Evolutionary conservation across 306 rosid species (phyloP).

Genomic region (Herpetospermum pedunculosum): DNA sequence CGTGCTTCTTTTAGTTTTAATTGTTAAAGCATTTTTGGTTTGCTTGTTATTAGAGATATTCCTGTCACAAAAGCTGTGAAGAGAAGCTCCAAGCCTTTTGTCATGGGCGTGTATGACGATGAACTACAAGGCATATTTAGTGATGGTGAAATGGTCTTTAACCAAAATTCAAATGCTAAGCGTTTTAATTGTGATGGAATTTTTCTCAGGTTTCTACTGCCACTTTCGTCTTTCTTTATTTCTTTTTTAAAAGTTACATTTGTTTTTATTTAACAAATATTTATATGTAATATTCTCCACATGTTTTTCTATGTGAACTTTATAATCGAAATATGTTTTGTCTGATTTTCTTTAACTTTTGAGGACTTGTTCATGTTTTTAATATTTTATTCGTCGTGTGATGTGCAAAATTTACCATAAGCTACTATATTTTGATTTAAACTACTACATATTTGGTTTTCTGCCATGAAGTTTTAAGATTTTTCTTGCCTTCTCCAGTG

Average conservation of each 20-base stretch:
- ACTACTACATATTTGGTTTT: neutral
- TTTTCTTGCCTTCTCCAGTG: slow-evolving; percentile 27
- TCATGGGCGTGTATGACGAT: slow-evolving; percentile 45
- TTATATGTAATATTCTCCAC: neutral
- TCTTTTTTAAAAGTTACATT: neutral
- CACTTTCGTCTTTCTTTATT: neutral
- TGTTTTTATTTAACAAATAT: neutral
- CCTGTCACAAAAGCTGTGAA: slow-evolving; percentile 16
- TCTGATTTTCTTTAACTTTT: neutral
- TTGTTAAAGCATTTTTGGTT: slow-evolving; percentile 4
- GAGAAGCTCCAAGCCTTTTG: slow-evolving; percentile 34
- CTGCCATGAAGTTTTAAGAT: slow-evolving; percentile 14
- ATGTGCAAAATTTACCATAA: neutral
- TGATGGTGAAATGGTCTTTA: slow-evolving; percentile 27
- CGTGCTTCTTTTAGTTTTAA: neutral
- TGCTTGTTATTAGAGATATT: slow-evolving; percentile 10
- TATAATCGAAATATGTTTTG: neutral
- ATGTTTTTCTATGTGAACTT: neutral
- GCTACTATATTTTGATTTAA: neutral
- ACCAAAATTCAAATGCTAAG: slow-evolving; percentile 16
- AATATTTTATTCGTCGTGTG: neutral
- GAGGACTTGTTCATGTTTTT: neutral
- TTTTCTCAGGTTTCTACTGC: slow-evolving; percentile 40
- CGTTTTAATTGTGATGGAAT: slow-evolving; percentile 42
- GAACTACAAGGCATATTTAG: slow-evolving; percentile 32